Evolutionary conservation across 2,329 filamentous ascomycete genomes (phyloP).

Genomic region (Zymoseptoria ardabiliae): DNA sequence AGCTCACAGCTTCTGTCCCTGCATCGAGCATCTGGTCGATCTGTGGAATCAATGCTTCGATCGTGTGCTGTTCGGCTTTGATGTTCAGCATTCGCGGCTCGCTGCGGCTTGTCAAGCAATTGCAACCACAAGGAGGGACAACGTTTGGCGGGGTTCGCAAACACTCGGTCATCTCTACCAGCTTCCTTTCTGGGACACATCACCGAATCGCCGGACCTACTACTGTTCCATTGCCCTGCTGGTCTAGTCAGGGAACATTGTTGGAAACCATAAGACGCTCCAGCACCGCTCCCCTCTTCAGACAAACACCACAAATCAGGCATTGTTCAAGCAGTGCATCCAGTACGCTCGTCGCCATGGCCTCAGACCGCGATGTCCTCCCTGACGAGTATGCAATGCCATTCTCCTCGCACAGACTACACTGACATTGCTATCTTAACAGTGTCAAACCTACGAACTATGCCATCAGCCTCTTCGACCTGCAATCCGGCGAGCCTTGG

Average conservation of each 20-base stretch:
- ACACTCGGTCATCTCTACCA: not conserved
- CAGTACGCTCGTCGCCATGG: constrained; percentile 34
- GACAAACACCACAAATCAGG: constrained; percentile 5
- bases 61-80: not conserved
- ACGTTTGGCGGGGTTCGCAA: not conserved
- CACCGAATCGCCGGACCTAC: not conserved
- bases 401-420: not conserved
- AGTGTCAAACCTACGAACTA: constrained; percentile 83
- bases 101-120: not conserved
- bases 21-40: not conserved
- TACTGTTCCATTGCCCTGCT: not conserved
- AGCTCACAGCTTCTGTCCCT: not conserved
- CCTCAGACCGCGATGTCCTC: constrained; percentile 41
- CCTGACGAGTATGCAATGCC: constrained; percentile 34
- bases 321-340: constrained; percentile 27
- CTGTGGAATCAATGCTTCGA: not conserved
- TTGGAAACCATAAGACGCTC: not conserved
- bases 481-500: constrained; percentile 67
- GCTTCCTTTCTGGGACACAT: constrained; percentile 1
- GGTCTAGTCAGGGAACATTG: not conserved
- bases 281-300: not conserved
- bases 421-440: not conserved
- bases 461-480: constrained; percentile 67
- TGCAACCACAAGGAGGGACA: not conserved
- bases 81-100: constrained; percentile 1